Evolutionary conservation across 148 eudicot species (phyloP), one percentile per base, ranked within the genome.

Genomic region (Rhododendron henanense): DNA sequence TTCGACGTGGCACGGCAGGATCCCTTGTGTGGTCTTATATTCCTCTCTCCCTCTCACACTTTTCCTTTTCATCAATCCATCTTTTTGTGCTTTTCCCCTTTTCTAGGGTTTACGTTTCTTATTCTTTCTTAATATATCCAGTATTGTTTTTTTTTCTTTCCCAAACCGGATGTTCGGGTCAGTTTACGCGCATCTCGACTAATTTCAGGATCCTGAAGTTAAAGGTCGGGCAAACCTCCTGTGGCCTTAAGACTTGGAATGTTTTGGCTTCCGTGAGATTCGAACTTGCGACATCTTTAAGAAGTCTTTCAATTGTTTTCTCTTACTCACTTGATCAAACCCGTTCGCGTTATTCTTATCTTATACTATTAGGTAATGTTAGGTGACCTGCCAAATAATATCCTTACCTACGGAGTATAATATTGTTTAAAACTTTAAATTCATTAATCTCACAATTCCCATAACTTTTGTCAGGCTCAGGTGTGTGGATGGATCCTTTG

Each of bases 71-170:
- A 83, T 87, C 89, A 87, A 87, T 88, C 87, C 77, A 88, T 90
- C 92, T 90, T 90, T 90, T 87, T 59, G 89, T 88, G 88, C 89
- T 90, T 90, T 88, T 80, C 86, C 83, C 75, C 88, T 85, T 90
- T 90, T 85, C 37, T 28, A n/a, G 82, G 78, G 81, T 88, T 86
- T 69, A 67, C 79, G 71, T 85, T 84, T 55, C 75, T 84, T 45
- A 19, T 28, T 44, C 37, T 3, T 55, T 3, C 21, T 15, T 55
- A 55, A 15, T 15, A 55, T 55, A 55, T 4, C 16, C 61, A 1
- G 61, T 16, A 16, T 55, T 3, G 3, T 45, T 45, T 9, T 8
- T 47, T 47, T 47, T 47, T 0, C 0, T 6, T 45, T 44, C 10
- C 6, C 2, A 0, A 47, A 47, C 50, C 10, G 2, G 2, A 7